Conservation (phyloP, 1,139 yeast species). For the Geotrichum carabidarum region DNA sequence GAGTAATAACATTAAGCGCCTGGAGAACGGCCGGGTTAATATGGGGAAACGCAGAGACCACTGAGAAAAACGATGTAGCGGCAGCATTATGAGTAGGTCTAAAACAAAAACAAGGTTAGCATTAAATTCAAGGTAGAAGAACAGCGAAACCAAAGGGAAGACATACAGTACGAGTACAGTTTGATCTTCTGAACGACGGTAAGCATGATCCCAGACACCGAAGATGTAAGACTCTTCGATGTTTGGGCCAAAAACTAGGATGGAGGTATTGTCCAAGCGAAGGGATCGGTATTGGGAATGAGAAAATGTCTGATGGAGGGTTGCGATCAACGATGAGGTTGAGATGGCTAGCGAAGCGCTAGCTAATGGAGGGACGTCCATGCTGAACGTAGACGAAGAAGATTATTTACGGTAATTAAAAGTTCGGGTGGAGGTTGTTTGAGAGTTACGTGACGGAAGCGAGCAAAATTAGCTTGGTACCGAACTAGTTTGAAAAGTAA, state of each 20-base stretch:
- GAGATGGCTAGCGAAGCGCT: constrained; percentile 32
- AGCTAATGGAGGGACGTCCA: constrained; percentile 35
- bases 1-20: constrained; percentile 38
- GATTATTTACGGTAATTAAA: too few relatives aligned
- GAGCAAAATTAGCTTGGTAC: too few relatives aligned
- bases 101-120: background rate
- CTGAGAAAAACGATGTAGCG: constrained; percentile 28
- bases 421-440: too few relatives aligned
- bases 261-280: constrained; percentile 35
- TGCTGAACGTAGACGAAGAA: constrained; percentile 7
- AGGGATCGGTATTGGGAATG: constrained; percentile 32
- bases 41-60: constrained; percentile 37
- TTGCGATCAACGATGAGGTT: constrained; percentile 38
- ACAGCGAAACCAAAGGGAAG: background rate
- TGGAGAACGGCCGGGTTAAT: constrained; percentile 36
- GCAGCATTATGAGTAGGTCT: constrained; percentile 25
- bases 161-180: constrained; percentile 37
- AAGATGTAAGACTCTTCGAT: constrained; percentile 36
- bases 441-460: too few relatives aligned
- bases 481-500: too few relatives aligned
- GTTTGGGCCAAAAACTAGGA: constrained; percentile 33
- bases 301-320: constrained; percentile 36
- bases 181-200: constrained; percentile 40
- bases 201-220: constrained; percentile 41
- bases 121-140: background rate